Percentiles rank a stretch among this genome's conserved stretches.
These are phyloP conservation scores for Adenanthera pavonina DNA, from an alignment of 306 rosid species.

Conservation along the genomic window DNA sequence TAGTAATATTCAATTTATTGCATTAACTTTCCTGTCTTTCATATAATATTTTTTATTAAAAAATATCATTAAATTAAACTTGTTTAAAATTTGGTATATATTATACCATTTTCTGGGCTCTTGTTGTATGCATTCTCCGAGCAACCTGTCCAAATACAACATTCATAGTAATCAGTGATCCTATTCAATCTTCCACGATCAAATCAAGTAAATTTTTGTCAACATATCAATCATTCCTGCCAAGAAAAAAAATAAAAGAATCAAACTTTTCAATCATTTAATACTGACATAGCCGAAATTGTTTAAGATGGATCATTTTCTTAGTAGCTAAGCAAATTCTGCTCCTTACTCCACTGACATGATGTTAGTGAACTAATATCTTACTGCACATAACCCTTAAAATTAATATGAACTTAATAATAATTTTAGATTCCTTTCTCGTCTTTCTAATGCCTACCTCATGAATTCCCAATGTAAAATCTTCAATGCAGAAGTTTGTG, in stretches of 20 bases:
- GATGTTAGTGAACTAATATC: constrained; percentile 8
- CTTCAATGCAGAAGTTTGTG: too few species aligned
- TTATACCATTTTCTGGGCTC: constrained; percentile 39
- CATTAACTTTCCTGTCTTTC: too few species aligned
- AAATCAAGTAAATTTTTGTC: not conserved
- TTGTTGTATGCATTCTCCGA: constrained; percentile 38
- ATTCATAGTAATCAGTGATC: too few species aligned
- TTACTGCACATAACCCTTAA: too few species aligned
- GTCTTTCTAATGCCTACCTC: too few species aligned
- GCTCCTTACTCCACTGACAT: constrained; percentile 71
- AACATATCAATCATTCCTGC: not conserved
- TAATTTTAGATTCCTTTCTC: too few species aligned
- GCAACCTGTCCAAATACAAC: constrained; percentile 36
- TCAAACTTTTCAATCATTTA: not conserved
- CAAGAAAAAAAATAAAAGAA: not conserved
- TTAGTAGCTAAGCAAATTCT: constrained; percentile 57
- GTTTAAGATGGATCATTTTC: constrained; percentile 60
- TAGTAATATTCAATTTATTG: too few species aligned
- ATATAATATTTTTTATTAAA: too few species aligned
- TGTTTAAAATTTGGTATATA: too few species aligned
- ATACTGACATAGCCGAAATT: constrained; percentile 47
- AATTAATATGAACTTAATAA: too few species aligned
- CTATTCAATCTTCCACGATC: constrained; percentile 31
- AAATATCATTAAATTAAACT: too few species aligned
- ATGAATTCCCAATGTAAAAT: too few species aligned